These are phyloP conservation scores for Chytriomyces sp. DNA, from an alignment of 192 early-diverging fungal genomes.

Conservation along the genomic window DNA sequence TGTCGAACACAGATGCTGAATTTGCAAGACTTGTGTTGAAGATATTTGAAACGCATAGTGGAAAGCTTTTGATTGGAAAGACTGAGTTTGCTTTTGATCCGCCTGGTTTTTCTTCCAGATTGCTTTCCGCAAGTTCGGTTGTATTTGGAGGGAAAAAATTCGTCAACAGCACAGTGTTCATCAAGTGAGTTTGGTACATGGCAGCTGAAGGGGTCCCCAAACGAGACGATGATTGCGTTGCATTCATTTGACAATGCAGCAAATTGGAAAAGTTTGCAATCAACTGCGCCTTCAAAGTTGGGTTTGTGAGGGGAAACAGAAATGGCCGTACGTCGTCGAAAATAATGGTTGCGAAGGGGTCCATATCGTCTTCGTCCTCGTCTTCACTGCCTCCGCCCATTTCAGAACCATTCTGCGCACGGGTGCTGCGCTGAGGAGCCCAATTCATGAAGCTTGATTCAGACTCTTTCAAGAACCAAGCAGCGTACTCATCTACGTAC, in stretches of 20 bases:
- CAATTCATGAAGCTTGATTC: conserved; percentile 32
- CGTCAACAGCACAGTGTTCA: conserved; percentile 3
- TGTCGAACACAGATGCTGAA: background rate
- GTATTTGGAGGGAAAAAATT: conserved; percentile 38
- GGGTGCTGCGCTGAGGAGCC: conserved; percentile 32
- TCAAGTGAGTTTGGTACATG: conserved; percentile 31
- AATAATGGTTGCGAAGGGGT: conserved; percentile 48
- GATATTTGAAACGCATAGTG: background rate
- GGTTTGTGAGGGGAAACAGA: conserved; percentile 38
- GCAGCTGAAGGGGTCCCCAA: conserved; percentile 30
- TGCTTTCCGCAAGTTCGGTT: background rate
- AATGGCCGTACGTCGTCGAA: conserved; percentile 46
- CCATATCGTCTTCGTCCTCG: conserved; percentile 27
- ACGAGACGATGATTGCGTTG: conserved; percentile 23
- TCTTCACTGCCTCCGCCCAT: background rate
- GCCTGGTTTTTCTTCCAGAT: background rate
- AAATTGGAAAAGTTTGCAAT: conserved; percentile 43
- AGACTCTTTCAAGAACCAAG: conserved; percentile 36
- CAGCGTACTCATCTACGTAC: conserved; percentile 34
- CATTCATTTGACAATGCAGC: conserved; percentile 36
- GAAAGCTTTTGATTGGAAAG: conserved; percentile 22
- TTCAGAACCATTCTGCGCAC: background rate
- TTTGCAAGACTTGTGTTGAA: background rate
- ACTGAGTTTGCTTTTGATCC: background rate
- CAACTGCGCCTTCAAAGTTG: conserved; percentile 23